A percentile compares a stretch with the other conserved stretches of the same genome.
phyloP scores from a whole-genome alignment of 2,329 filamentous ascomycete species.

The Ilyonectria destructans region DNA sequence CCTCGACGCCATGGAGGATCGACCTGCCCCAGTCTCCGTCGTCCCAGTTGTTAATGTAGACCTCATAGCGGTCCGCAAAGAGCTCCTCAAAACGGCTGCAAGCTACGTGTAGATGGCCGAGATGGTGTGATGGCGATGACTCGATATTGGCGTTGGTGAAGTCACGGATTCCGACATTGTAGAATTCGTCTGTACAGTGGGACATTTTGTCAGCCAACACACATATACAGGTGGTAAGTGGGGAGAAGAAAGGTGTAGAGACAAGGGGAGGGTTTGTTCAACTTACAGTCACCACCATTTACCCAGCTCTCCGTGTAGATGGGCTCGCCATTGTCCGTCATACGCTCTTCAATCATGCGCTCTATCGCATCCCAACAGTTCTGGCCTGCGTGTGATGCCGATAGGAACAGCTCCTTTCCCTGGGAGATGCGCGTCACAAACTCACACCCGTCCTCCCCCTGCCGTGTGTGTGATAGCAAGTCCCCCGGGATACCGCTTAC shows the following conservation, averaged over 20 bases:
- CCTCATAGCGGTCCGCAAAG: not conserved
- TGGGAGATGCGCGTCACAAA: not conserved
- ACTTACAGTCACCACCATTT: conserved; percentile 1
- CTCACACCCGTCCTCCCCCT: not conserved
- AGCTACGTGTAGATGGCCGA: not conserved
- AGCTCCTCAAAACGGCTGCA: not conserved
- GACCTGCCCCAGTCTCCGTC: conserved; percentile 2
- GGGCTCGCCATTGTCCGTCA: conserved; percentile 1
- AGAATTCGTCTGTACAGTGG: not conserved
- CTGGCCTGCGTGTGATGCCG: not conserved
- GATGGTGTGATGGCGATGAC: not conserved
- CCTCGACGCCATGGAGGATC: not conserved
- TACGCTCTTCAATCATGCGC: conserved; percentile 8
- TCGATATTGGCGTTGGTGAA: too few relatives aligned
- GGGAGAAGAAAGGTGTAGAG: not conserved
- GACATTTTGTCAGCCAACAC: not conserved
- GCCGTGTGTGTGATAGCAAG: not conserved
- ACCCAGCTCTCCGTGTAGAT: conserved; percentile 7
- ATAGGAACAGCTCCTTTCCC: not conserved
- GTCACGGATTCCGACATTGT: not conserved
- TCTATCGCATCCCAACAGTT: not conserved
- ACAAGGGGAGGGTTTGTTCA: not conserved
- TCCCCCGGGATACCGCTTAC: not conserved
- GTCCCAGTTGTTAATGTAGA: not conserved
- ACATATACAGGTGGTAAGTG: not conserved